Evolutionary conservation across 495 filamentous ascomycete genomes (phyloP).

Genomic region (Penicillium tannophilum): DNA sequence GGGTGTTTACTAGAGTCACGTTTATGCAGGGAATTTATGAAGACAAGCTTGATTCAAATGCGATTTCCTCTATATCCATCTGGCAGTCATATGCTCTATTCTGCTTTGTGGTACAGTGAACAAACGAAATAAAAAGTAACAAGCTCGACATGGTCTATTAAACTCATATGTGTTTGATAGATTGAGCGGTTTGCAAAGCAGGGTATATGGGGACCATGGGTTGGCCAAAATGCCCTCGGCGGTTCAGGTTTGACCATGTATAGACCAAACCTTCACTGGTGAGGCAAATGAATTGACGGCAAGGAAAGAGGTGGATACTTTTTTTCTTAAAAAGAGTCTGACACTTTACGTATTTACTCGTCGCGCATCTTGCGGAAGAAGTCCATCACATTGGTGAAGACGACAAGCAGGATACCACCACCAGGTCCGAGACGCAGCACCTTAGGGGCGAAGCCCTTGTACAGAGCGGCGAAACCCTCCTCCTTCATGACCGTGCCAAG

Average conservation of each 20-base stretch:
- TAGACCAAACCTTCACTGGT: background rate
- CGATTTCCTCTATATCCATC: constrained; percentile 12
- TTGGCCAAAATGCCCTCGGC: background rate
- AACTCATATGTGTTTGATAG: background rate
- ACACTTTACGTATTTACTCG: constrained; percentile 20
- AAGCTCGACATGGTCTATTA: constrained; percentile 1
- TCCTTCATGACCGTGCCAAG: constrained; percentile 85
- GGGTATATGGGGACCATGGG: constrained; percentile 14
- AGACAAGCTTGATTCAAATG: constrained; percentile 2
- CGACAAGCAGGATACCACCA: constrained; percentile 88
- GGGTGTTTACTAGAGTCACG: no score
- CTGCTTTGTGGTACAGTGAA: constrained; percentile 12
- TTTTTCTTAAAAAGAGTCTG: constrained; percentile 1
- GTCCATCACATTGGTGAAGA: constrained; percentile 93
- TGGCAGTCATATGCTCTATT: constrained; percentile 17
- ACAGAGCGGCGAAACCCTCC: constrained; percentile 88
- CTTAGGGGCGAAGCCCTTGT: constrained; percentile 98
- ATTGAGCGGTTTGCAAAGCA: constrained; percentile 6
- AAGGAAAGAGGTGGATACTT: background rate
- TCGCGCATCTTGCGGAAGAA: constrained; percentile 68
- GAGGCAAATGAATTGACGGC: background rate
- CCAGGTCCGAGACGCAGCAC: constrained; percentile 86
- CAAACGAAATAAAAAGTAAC: constrained; percentile 4
- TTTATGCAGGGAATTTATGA: no score
- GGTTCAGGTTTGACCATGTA: background rate